Evolutionary conservation across 1,139 yeast genomes (phyloP), one percentile per base, ranked within the genome.

Genomic region (Magnusiomyces paraingens): DNA sequence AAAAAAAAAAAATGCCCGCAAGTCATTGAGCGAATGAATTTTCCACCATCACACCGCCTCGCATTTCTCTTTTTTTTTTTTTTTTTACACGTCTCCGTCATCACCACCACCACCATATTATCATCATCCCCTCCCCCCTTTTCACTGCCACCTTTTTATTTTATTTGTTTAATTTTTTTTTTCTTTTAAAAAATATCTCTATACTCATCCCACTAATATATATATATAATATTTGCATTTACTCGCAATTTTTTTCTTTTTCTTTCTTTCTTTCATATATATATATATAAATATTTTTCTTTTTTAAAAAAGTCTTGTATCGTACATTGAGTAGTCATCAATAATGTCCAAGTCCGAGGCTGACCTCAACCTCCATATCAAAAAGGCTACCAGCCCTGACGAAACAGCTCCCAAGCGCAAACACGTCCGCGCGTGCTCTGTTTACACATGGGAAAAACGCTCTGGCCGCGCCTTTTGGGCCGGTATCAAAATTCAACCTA

Each of bases 401-500:
- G 97, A 91, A 65, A 80, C 86, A 1, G 96, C 98, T 0, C 97
- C 99, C 1, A 93, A 93, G 69, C 78, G 98, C 63, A 93, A 93
- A 68, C 99, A 93, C 70, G 98, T 93, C 10, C 69, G 78, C 42
- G 91, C 95, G 1, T 89, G 96, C 73, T 90, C 90, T 58, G 96
- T 93, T 42, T 90, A 84, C 70, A 88, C 97, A 2, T 91, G 98
- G 97, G 99, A 93, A 69, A 94, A 89, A 64, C 86, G 87, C 66
- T 83, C 90, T 51, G 84, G 95, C 3, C 77, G 83, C 58, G 88
- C 90, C 3, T 89, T 91, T 66, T 89, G 96, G 95, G 84, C 86
- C 62, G 84, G 86, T 1, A 76, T 93, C 61, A 89, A 87, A 68
- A 73, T 86, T 51, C 83, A 84, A 62, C 96, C 97, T 1, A 74